Evolutionary conservation across 2,329 filamentous ascomycete genomes (phyloP).

Genomic region (Neopestalotiopsis rosae): DNA sequence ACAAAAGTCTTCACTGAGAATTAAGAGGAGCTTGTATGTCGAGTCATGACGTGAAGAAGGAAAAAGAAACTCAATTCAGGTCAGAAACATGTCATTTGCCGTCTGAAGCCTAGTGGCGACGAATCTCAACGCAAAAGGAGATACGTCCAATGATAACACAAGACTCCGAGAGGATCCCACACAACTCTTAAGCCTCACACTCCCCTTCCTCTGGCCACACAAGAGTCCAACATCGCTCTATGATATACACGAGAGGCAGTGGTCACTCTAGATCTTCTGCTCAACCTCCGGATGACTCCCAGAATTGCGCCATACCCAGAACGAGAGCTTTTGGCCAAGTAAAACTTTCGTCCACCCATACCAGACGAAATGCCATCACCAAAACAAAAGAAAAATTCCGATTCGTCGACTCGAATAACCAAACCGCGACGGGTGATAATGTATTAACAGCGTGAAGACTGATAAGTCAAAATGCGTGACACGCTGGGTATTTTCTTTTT

Average conservation of each 20-base stretch:
- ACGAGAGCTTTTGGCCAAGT: background rate
- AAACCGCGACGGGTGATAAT: background rate
- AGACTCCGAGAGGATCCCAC: too few species aligned
- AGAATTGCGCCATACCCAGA: background rate
- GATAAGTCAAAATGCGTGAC: background rate
- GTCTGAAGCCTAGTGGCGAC: background rate
- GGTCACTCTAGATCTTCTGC: background rate
- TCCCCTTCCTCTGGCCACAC: background rate
- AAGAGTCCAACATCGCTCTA: slow-evolving; percentile 1
- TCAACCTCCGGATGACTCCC: background rate
- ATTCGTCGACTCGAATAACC: background rate
- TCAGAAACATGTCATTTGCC: background rate
- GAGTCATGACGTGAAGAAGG: too few species aligned
- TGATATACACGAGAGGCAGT: slow-evolving; percentile 13
- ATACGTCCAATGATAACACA: background rate
- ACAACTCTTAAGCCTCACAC: background rate
- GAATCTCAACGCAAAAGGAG: background rate
- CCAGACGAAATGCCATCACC: background rate
- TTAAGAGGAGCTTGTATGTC: too few species aligned
- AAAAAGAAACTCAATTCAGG: background rate
- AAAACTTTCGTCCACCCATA: background rate
- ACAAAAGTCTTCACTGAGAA: too few species aligned
- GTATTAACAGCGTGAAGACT: slow-evolving; percentile 14
- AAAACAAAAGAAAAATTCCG: background rate
- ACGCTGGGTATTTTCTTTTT: slow-evolving; percentile 11